Evolutionary conservation across 768 basidiomycete genomes (phyloP), one percentile per base, ranked within the genome.

Genomic region (Asterophora lycoperdoides): DNA sequence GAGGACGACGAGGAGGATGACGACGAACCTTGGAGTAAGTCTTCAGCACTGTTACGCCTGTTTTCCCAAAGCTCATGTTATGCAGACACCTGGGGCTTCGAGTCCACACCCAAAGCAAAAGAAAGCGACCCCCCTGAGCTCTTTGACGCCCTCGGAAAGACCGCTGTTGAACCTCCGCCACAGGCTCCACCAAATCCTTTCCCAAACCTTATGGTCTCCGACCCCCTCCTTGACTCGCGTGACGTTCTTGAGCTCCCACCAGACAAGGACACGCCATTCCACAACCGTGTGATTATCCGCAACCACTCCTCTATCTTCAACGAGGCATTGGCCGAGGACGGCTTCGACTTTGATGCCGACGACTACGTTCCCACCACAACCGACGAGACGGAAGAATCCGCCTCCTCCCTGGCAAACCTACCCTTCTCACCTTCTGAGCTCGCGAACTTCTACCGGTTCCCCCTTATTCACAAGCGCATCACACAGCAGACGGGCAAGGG

Each of bases 401-500:
- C 55, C 20, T 62, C 62, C 10, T 59, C 64, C 2, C 32, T 48
- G 37, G 57, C 58, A 14, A 65, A 64, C 45, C 49, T 66, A 17
- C 63, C 66, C 15, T 55, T 65, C 38, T 44, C 55, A 5, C 41
- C 47, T 2, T 8, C 29, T 6, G 54, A 63, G 29, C 44, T 62
- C 28, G 38, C 36, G 2, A 52, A 60, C 23, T 65, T 75, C 46
- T 70, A 74, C 53, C 62, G 66, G 35, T 72, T 73, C 46, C 68
- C 72, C 46, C 65, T 80, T 42, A 62, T 78, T 49, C 63, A 64
- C 55, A 77, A 83, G 5, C 70, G 81, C 35, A 85, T 94, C 57
- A 81, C 81, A 4, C 86, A 91, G 53, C 94, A 97, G 76, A 97
- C 93, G 0, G 85, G 87, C 48, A 98, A 97, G 68, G 96, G 96